Conservation (phyloP, 1,284 basidiomycete genomes). For the Exsudoporus floridanus region DNA sequence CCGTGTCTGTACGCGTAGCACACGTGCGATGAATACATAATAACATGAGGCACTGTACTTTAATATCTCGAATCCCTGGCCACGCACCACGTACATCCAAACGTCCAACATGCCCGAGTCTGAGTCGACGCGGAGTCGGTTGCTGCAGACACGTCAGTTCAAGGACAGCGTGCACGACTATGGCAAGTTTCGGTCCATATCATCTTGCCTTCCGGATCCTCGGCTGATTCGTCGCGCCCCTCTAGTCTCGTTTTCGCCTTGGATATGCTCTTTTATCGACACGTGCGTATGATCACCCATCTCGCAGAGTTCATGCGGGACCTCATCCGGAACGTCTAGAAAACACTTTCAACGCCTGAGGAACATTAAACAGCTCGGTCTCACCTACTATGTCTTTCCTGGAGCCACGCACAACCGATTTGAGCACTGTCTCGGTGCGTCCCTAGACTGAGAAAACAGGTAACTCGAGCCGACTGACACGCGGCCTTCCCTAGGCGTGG, state of each 20-base stretch:
- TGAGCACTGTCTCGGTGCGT: slow-evolving; percentile 70
- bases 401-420: slow-evolving; percentile 76
- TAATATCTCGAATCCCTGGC: no score
- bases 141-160: slow-evolving; percentile 27
- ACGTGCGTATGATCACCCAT: slow-evolving; percentile 34
- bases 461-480: not conserved
- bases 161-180: slow-evolving; percentile 37
- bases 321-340: slow-evolving; percentile 36
- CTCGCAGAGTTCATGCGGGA: not conserved
- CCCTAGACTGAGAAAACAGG: not conserved
- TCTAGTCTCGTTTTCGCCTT: slow-evolving; percentile 39
- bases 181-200: slow-evolving; percentile 17
- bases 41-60: not conserved
- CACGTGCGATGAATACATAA: slow-evolving; percentile 12
- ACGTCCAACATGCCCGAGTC: slow-evolving; percentile 6
- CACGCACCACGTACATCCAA: not conserved
- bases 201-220: not conserved
- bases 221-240: not conserved
- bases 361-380: slow-evolving; percentile 74
- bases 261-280: slow-evolving; percentile 43
- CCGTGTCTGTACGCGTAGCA: not conserved
- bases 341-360: slow-evolving; percentile 73
- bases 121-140: slow-evolving; percentile 2
- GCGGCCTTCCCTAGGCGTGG: slow-evolving; percentile 53
- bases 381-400: slow-evolving; percentile 72